These are phyloP conservation scores for Xylariomycetidae sp. DNA, from an alignment of 2,329 filamentous ascomycete species.

Conservation along the genomic window DNA sequence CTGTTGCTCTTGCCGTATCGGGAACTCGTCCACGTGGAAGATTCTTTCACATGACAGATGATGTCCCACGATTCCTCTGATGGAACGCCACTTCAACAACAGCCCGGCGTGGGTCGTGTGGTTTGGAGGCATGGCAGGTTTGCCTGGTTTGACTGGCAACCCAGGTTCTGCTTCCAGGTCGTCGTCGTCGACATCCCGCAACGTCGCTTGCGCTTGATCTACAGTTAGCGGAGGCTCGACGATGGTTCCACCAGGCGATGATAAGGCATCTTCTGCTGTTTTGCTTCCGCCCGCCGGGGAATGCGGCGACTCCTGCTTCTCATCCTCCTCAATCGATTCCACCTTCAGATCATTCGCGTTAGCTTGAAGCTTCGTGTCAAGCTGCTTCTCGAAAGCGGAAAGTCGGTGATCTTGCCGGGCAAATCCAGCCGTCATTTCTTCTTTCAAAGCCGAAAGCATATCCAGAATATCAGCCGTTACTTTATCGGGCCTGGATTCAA, in stretches of 20 bases:
- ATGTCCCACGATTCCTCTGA: slow-evolving; percentile 54
- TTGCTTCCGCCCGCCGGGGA: slow-evolving; percentile 16
- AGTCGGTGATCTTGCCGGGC: slow-evolving; percentile 31
- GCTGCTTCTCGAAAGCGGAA: slow-evolving; percentile 31
- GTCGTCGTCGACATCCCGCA: slow-evolving; percentile 35
- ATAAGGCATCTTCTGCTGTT: slow-evolving; percentile 16
- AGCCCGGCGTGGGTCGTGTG: slow-evolving; percentile 88
- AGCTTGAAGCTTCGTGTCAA: slow-evolving; percentile 20
- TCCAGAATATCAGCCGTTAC: slow-evolving; percentile 55
- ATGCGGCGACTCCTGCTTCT: slow-evolving; percentile 19
- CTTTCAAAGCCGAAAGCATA: slow-evolving; percentile 33
- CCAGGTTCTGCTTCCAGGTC: slow-evolving; percentile 46
- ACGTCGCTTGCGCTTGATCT: slow-evolving; percentile 26
- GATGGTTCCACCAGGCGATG: slow-evolving; percentile 25
- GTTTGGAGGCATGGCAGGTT: slow-evolving; percentile 70
- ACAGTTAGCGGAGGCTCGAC: slow-evolving; percentile 19
- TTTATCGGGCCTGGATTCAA: slow-evolving; percentile 47
- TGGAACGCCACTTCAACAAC: slow-evolving; percentile 66
- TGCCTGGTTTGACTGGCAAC: slow-evolving; percentile 47
- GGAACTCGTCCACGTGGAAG: slow-evolving; percentile 61
- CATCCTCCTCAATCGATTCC: slow-evolving; percentile 28
- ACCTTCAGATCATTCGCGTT: slow-evolving; percentile 22
- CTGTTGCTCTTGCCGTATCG: slow-evolving; percentile 67
- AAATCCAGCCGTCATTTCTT: slow-evolving; percentile 31
- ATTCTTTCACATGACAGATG: slow-evolving; percentile 44